Conservation (phyloP, 345 rosid species). For the Erysimum cheiranthoides region DNA sequence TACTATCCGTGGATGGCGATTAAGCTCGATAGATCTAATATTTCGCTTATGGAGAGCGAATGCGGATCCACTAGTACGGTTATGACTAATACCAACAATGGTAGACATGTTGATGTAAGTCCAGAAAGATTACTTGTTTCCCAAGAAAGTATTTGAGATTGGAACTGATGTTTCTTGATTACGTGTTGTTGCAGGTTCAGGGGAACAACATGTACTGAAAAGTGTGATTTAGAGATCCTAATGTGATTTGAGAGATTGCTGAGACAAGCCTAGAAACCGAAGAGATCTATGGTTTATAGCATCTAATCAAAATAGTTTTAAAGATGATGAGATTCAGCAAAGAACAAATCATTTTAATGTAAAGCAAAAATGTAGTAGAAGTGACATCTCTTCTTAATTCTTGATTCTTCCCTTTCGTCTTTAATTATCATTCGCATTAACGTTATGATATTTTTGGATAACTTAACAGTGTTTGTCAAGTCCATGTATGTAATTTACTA, state of each 20-base stretch:
- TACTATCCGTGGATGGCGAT: conserved; percentile 75
- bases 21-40: conserved; percentile 76
- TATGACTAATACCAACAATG: conserved; percentile 68
- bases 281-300: conserved; percentile 5
- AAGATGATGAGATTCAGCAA: conserved; percentile 17
- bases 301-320: background rate
- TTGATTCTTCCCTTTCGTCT: conserved; percentile 6
- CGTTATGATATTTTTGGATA: conserved; percentile 17
- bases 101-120: conserved; percentile 68
- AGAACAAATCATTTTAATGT: conserved; percentile 1
- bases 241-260: conserved; percentile 9
- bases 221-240: conserved; percentile 5
- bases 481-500: background rate
- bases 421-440: conserved; percentile 12
- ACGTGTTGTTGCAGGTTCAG: conserved; percentile 35
- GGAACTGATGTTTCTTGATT: conserved; percentile 2
- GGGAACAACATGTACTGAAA: conserved; percentile 35
- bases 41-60: conserved; percentile 79
- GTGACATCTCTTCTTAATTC: conserved; percentile 13
- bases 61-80: conserved; percentile 85
- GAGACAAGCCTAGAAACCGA: conserved; percentile 22
- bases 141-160: conserved; percentile 8
- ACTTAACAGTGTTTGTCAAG: background rate
- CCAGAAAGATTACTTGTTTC: conserved; percentile 24
- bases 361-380: conserved; percentile 18